phyloP scores from a whole-genome alignment of 345 rosid genomes.

The Rubroshorea leprosula region DNA sequence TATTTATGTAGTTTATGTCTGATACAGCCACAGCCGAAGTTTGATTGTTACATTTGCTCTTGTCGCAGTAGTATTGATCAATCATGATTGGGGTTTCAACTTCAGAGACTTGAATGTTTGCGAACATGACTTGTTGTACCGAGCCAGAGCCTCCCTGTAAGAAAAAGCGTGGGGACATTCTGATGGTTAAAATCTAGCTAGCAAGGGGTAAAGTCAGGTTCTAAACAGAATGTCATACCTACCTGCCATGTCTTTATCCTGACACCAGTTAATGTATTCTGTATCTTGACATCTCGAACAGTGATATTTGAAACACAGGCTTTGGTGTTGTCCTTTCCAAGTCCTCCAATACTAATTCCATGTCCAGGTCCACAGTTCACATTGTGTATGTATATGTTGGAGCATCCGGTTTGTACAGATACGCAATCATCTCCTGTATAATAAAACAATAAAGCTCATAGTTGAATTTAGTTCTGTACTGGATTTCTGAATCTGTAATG shows the following conservation, averaged over 20 bases:
- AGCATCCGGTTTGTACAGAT: conserved; percentile 84
- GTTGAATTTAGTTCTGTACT: neutral
- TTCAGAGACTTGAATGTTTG: conserved; percentile 68
- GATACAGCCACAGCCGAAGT: conserved; percentile 78
- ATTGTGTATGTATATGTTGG: conserved; percentile 58
- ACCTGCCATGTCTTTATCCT: conserved; percentile 98
- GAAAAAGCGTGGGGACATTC: neutral
- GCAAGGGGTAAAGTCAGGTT: neutral
- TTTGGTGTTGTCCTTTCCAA: conserved; percentile 61
- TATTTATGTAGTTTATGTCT: conserved; percentile 54
- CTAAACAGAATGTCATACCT: conserved; percentile 13
- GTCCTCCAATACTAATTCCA: conserved; percentile 89
- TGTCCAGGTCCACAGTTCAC: conserved; percentile 92
- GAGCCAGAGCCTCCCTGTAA: conserved; percentile 86
- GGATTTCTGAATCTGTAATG: neutral
- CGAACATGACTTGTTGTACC: conserved; percentile 74
- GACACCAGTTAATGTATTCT: conserved; percentile 59
- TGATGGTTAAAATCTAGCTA: neutral
- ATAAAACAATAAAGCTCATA: neutral
- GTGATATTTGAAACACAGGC: conserved; percentile 85
- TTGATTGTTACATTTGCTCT: conserved; percentile 48
- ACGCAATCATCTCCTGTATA: conserved; percentile 82
- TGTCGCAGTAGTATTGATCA: conserved; percentile 79
- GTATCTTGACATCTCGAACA: conserved; percentile 57
- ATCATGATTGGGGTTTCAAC: conserved; percentile 75